Evolutionary conservation across 73 alveolate genomes (phyloP).

Genomic region (Paramecium caudatum): DNA sequence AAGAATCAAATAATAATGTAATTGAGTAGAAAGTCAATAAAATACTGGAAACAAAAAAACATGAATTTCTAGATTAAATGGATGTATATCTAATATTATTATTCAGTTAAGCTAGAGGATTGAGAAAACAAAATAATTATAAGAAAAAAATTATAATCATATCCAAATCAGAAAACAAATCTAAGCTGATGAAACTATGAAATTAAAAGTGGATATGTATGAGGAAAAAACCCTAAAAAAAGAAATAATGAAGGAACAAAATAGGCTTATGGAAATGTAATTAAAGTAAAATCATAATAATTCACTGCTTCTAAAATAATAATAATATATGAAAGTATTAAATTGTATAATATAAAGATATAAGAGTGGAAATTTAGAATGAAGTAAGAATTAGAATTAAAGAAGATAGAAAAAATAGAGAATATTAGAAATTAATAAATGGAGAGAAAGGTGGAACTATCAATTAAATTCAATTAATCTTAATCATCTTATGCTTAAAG

Average conservation of each 20-base stretch:
- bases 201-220: not conserved
- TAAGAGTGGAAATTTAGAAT: conserved; percentile 21
- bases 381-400: conserved; percentile 10
- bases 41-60: conserved; percentile 2
- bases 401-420: conserved; percentile 3
- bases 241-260: conserved; percentile 30
- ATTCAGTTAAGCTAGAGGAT: not conserved
- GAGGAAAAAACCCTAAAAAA: not conserved
- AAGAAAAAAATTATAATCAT: not conserved
- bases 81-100: not conserved
- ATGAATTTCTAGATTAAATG: not conserved
- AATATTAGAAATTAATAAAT: conserved; percentile 20
- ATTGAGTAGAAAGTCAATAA: conserved; percentile 21
- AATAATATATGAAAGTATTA: not conserved
- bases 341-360: not conserved
- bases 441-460: not conserved
- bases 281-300: not conserved
- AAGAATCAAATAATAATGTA: conserved; percentile 20
- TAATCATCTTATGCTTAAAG: not conserved
- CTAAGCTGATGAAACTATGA: not conserved
- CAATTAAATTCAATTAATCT: not conserved
- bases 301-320: not conserved
- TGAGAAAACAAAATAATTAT: not conserved
- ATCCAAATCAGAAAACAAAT: not conserved
- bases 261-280: not conserved